phyloP scores from a whole-genome alignment of 805 yeast genomes.

The Pichia paraexigua region DNA sequence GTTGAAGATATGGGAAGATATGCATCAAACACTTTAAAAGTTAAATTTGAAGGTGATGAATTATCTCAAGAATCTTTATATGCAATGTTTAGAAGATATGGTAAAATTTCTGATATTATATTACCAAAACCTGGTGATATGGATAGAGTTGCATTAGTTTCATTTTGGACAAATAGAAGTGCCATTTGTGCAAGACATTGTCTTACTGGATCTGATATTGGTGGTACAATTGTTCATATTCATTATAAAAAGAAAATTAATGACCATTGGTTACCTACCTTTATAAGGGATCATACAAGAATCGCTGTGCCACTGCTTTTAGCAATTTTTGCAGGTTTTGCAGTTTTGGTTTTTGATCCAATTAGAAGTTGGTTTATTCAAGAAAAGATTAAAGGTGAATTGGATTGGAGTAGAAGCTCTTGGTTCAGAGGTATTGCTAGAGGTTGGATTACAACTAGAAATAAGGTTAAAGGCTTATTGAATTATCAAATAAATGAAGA shows the following conservation, averaged over 20 bases:
- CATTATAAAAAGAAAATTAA: conserved; percentile 55
- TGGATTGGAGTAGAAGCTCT: conserved; percentile 35
- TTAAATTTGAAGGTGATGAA: conserved; percentile 69
- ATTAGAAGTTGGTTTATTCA: conserved; percentile 74
- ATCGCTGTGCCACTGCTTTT: conserved; percentile 73
- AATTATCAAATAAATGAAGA: conserved; percentile 10
- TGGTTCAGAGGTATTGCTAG: conserved; percentile 29
- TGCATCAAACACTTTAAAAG: conserved; percentile 56
- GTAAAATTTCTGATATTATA: conserved; percentile 65
- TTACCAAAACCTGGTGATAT: conserved; percentile 45
- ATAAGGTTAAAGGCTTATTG: conserved; percentile 20
- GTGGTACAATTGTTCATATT: conserved; percentile 62
- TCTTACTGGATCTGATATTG: conserved; percentile 66
- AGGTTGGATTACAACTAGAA: conserved; percentile 21
- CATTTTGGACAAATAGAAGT: conserved; percentile 48
- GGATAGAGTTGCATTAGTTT: conserved; percentile 45
- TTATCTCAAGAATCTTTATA: conserved; percentile 74
- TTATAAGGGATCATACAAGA: conserved; percentile 68
- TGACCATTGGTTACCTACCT: conserved; percentile 46
- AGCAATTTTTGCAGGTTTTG: conserved; percentile 71
- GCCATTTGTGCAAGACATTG: conserved; percentile 89
- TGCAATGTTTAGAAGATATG: conserved; percentile 78
- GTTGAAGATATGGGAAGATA: conserved; percentile 82
- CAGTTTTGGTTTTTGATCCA: conserved; percentile 88
- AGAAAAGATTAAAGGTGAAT: conserved; percentile 56